Conservation (phyloP, 78 protist genomes). For the Dictyostelium firmibasis region DNA sequence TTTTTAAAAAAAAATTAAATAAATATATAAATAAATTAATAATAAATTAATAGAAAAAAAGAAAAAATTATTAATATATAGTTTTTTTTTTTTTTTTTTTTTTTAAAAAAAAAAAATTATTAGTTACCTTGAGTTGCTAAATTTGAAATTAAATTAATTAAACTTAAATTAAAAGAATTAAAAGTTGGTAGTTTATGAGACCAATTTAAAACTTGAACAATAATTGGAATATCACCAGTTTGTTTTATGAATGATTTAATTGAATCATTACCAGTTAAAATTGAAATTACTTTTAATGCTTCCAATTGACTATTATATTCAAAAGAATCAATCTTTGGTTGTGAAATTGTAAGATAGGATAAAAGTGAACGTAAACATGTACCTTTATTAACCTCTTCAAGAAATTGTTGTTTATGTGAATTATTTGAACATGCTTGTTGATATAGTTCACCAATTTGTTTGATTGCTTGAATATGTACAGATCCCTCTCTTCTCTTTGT, state of each 20-base stretch:
- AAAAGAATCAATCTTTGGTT: not conserved
- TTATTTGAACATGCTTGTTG: not conserved
- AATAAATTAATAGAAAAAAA: too few relatives aligned
- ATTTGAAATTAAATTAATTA: constrained; percentile 27
- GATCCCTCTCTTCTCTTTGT: constrained; percentile 63
- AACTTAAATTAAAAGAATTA: not conserved
- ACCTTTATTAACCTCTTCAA: constrained; percentile 38
- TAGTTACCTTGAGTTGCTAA: constrained; percentile 43
- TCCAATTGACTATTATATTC: constrained; percentile 55
- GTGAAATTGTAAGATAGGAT: not conserved
- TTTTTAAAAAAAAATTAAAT: not conserved
- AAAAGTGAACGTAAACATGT: constrained; percentile 40
- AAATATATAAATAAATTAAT: not conserved
- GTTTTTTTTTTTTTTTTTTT: too few relatives aligned
- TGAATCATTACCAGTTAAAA: constrained; percentile 49
- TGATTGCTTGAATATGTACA: constrained; percentile 38
- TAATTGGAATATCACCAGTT: constrained; percentile 57
- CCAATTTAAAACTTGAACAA: constrained; percentile 50
- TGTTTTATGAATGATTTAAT: constrained; percentile 57
- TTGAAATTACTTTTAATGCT: constrained; percentile 18
- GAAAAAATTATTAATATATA: too few relatives aligned
- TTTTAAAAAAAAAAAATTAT: too few relatives aligned
- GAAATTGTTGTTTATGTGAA: not conserved
- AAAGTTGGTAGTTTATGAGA: not conserved
- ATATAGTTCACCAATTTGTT: constrained; percentile 35